Evolutionary conservation across 228 moss, liverwort and hornwort genomes (phyloP).

Genomic region (Sphagnum fallax): DNA sequence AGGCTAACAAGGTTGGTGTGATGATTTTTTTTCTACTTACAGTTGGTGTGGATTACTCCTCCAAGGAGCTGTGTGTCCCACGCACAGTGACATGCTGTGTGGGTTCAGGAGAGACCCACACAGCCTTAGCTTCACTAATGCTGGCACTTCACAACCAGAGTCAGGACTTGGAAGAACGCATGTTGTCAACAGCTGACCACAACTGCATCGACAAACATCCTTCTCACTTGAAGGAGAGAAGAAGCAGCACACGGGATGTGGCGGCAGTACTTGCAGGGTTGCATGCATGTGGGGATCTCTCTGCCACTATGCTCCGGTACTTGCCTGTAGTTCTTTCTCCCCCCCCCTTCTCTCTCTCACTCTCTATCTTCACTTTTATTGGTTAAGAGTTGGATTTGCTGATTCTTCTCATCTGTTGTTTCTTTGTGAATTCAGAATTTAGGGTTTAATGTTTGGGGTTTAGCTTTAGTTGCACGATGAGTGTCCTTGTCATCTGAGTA

Average conservation of each 20-base stretch:
- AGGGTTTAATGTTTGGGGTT: too few relatives aligned
- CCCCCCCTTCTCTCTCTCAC: not conserved
- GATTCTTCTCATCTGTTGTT: too few relatives aligned
- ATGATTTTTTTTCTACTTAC: constrained; percentile 3
- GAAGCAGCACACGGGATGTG: constrained; percentile 8
- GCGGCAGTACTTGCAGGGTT: constrained; percentile 44
- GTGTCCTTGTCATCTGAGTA: too few relatives aligned
- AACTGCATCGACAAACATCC: not conserved
- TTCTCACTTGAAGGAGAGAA: not conserved
- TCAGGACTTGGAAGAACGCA: constrained; percentile 1
- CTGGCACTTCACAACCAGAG: constrained; percentile 26
- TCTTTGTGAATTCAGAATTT: too few relatives aligned
- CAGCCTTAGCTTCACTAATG: constrained; percentile 30
- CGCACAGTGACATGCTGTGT: constrained; percentile 50
- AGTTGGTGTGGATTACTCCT: constrained; percentile 22
- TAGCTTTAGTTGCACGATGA: not conserved
- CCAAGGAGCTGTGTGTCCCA: constrained; percentile 21
- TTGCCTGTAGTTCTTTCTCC: not conserved
- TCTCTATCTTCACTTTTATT: not conserved
- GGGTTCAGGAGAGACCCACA: constrained; percentile 34
- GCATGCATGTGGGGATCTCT: constrained; percentile 63
- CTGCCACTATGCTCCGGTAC: constrained; percentile 57
- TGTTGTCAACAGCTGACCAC: constrained; percentile 1
- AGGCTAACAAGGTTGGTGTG: not conserved
- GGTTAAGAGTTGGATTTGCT: too few relatives aligned